Base-by-base conservation (phyloP, 179 eudicot species). In the Beta corolliflora region DNA sequence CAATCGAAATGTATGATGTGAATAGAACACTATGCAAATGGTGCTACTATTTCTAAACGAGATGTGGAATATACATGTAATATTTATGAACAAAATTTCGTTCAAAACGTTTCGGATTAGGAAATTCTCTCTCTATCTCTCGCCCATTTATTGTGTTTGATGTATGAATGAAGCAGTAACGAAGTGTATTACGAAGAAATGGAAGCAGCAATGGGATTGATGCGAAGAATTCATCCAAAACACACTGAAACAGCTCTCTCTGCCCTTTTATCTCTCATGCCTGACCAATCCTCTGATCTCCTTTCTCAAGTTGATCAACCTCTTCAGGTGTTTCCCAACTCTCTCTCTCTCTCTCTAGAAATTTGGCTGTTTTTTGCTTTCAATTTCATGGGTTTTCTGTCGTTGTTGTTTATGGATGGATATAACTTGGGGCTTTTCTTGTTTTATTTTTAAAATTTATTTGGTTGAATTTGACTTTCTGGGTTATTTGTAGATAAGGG, bases 121-220 rank as follows among this genome's bases (percentile, higher is more conserved):
- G 29, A 25, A 25, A 25, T 25, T 25, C 29, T 25, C 29, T 25
- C 29, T 25, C 29, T 25, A 25, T 1, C 29, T 25, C 29, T 25
- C 29, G 29, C 29, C 29, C 29, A 25, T 25, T 25, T 25, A 25
- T 25, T 25, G 29, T 25, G 29, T 25, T 25, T 25, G 29, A 25
- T 25, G 29, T 25, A 25, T 25, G 29, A 25, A 25, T 25, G 29
- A 25, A 25, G 29, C 29, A 25, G 29, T 25, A 25, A 25, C 29
- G 29, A 25, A 25, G 29, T 25, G 29, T 25, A 25, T 25, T 25
- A 25, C 29, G 72, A 7, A 25, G 76, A 53, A 80, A 94, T 94
- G 98, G 98, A 94, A 79, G 98, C 96, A 63, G 98, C 98, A 29
- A 90, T 94, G 98, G 98, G 98, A 19, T 83, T 94, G 88, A 93